A percentile compares a stretch with the other conserved stretches of the same genome.
phyloP scores from a whole-genome alignment of 202 grass and related monocot genomes.

The Digitaria exilis region DNA sequence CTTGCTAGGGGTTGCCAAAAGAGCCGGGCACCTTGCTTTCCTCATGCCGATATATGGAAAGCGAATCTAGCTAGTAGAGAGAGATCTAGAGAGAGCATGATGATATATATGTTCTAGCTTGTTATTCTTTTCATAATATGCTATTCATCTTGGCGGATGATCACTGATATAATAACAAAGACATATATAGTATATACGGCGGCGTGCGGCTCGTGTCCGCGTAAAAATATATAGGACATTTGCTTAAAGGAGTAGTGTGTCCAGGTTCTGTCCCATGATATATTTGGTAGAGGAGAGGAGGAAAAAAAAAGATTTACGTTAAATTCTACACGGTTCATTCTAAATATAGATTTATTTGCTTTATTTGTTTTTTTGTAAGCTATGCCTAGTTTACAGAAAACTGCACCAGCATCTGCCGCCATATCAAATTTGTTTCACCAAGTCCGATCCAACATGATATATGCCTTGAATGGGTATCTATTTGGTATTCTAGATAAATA shows the following conservation, averaged over 20 bases:
- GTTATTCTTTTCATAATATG: neutral
- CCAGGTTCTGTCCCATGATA: neutral
- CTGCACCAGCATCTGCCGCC: no score
- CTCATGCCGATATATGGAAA: conserved; percentile 21
- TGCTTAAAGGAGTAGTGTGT: neutral
- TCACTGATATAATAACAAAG: neutral
- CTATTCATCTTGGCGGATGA: neutral
- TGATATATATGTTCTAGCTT: neutral
- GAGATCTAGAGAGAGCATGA: no score
- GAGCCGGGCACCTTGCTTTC: conserved; percentile 34
- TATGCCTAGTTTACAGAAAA: no score
- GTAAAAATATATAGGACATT: neutral
- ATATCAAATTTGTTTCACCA: no score
- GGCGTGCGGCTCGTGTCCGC: neutral
- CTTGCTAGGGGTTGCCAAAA: conserved; percentile 15
- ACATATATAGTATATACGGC: neutral
- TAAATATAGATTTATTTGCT: no score
- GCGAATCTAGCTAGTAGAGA: neutral
- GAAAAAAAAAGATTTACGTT: neutral
- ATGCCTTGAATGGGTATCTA: no score
- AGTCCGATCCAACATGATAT: no score
- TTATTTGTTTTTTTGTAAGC: no score
- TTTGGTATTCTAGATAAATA: no score
- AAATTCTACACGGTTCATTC: neutral
- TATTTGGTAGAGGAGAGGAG: neutral